Evolutionary conservation across 768 basidiomycete species (phyloP).

Genomic region (Leccinum uliginosum): DNA sequence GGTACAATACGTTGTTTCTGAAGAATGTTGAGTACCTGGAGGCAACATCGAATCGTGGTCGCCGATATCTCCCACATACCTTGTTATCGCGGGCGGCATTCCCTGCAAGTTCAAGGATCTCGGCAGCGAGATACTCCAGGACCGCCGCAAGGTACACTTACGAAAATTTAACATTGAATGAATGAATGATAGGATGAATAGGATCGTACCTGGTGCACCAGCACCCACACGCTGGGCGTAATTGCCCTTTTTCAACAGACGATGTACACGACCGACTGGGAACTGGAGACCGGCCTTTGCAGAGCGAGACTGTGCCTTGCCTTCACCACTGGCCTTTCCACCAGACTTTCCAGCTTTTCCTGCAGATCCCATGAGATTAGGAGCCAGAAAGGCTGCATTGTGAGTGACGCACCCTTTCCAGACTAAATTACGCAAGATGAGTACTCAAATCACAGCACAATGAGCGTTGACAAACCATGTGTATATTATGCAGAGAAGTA

Average conservation of each 20-base stretch:
- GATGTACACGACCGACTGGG: slow-evolving; percentile 90
- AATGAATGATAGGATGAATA: slow-evolving; percentile 9
- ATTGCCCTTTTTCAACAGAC: slow-evolving; percentile 84
- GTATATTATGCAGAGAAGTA: slow-evolving; percentile 17
- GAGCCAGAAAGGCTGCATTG: not conserved
- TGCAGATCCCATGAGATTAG: slow-evolving; percentile 17
- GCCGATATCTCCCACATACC: slow-evolving; percentile 8
- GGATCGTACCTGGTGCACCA: slow-evolving; percentile 68
- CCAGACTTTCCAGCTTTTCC: slow-evolving; percentile 49
- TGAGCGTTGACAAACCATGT: slow-evolving; percentile 23
- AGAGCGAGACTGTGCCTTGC: slow-evolving; percentile 65
- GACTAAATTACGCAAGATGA: slow-evolving; percentile 19
- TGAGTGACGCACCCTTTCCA: slow-evolving; percentile 27
- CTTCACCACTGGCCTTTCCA: slow-evolving; percentile 46
- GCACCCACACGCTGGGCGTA: slow-evolving; percentile 87
- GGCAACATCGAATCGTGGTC: no score
- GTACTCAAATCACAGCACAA: not conserved
- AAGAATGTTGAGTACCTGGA: not conserved
- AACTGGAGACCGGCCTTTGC: slow-evolving; percentile 77
- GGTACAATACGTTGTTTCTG: slow-evolving; percentile 93
- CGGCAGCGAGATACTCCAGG: slow-evolving; percentile 88
- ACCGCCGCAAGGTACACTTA: slow-evolving; percentile 86
- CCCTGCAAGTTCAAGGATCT: slow-evolving; percentile 90
- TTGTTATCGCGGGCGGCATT: slow-evolving; percentile 54
- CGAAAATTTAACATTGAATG: not conserved